Base-by-base conservation (phyloP, 305 asterid species). In the Ruellia speciosa region DNA sequence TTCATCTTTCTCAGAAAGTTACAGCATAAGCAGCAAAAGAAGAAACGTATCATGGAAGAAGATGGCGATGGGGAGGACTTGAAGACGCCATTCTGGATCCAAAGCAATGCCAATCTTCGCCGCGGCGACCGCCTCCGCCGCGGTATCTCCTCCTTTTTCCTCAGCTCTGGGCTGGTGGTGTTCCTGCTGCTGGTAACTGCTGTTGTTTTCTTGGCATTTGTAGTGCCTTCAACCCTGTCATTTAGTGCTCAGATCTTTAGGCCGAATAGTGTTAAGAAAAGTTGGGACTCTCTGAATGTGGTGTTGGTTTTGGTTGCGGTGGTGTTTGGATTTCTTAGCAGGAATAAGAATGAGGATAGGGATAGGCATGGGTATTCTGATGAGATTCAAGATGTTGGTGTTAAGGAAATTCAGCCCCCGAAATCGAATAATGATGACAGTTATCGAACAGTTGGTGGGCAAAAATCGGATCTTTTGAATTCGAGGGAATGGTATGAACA, bases 201-300 rank as follows among this genome's bases (percentile, higher is more conserved):
- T 54, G 58, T 68, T 24, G 59, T 68, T 47, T 80, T 86, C 77
- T 63, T 82, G 67, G 75, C 73, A 59, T 79, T 86, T 55, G 69
- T 84, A 1, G 75, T 86, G 60, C 92, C 94, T 8, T 60, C 81
- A 9, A 75, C 83, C 52, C 33, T 77, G 0, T 78, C 94, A 11
- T 65, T 78, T 9, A 79, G 74, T 68, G 59, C 76, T 31, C 77
- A 58, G 49, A 67, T 89, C 69, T 79, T 89, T 60, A 79, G 66
- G 73, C 93, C 97, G 14, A 86, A 69, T 45, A 75, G 71, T 54
- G 93, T 89, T 0, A 84, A 79, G 63, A 86, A 73, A 50, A 86
- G 88, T 61, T 89, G 95, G 97, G 97, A 84, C 79, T 82, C 94
- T 34, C 64, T 89, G 68, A 89, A 86, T 62, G 39, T 78, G 0